Conservation (phyloP, 768 basidiomycete species). For the Mycena chlorophos region DNA sequence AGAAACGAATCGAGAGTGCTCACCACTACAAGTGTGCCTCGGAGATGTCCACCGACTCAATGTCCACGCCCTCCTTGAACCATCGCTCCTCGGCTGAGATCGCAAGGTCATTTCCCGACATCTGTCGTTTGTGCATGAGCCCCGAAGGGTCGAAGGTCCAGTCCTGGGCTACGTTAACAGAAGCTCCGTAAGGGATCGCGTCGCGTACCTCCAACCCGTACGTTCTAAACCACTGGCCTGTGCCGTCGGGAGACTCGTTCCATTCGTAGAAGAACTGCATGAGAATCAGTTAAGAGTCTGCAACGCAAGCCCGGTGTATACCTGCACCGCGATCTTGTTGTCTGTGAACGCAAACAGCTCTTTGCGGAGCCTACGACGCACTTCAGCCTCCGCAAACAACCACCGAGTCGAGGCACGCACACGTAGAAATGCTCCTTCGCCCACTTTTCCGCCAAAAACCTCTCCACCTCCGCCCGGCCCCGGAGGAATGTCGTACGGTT, state of each 20-base stretch:
- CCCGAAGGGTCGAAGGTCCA: constrained; percentile 56
- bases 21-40: constrained; percentile 33
- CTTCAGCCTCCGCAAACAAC: not conserved
- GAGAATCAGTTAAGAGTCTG: not conserved
- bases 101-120: constrained; percentile 47
- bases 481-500: constrained; percentile 52
- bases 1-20: not conserved
- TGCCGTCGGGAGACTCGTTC: constrained; percentile 45
- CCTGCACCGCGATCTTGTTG: constrained; percentile 56
- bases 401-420: constrained; percentile 6
- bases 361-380: constrained; percentile 39
- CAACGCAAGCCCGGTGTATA: constrained; percentile 26
- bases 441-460: constrained; percentile 55
- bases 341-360: constrained; percentile 54
- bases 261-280: constrained; percentile 42
- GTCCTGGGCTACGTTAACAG: constrained; percentile 36
- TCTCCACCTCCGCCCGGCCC: constrained; percentile 44
- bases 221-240: constrained; percentile 43
- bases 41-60: constrained; percentile 38
- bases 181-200: not conserved
- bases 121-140: constrained; percentile 56
- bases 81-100: constrained; percentile 50
- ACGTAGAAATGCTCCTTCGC: constrained; percentile 49
- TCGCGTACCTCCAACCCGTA: constrained; percentile 47
- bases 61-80: constrained; percentile 48